These are phyloP conservation scores for Septoria linicola DNA, from an alignment of 2,329 filamentous ascomycete species.

Conservation along the genomic window DNA sequence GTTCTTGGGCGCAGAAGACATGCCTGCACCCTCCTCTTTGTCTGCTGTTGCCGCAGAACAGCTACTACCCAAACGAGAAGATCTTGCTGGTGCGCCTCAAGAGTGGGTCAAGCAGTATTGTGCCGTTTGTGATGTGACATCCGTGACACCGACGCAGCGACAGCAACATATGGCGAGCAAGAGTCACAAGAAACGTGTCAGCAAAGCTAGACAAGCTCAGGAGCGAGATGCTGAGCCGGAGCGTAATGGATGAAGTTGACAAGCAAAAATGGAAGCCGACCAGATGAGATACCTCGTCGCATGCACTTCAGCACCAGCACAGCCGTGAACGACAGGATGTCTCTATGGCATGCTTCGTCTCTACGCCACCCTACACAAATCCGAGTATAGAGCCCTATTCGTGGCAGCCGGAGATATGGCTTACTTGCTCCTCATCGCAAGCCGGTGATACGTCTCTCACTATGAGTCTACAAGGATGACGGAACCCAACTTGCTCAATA, in stretches of 20 bases:
- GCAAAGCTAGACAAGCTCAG: slow-evolving; percentile 8
- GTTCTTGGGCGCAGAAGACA: slow-evolving; percentile 60
- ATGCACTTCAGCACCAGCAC: too few species aligned
- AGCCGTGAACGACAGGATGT: too few species aligned
- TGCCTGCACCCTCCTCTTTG: slow-evolving; percentile 57
- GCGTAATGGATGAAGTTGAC: neutral
- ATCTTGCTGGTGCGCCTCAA: slow-evolving; percentile 45
- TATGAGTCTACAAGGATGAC: too few species aligned
- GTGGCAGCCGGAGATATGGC: too few species aligned
- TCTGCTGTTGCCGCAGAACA: slow-evolving; percentile 57
- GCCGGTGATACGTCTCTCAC: too few species aligned
- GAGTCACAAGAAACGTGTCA: slow-evolving; percentile 47
- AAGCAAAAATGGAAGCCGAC: neutral
- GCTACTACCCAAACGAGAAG: slow-evolving; percentile 56
- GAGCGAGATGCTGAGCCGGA: neutral
- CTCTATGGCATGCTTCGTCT: too few species aligned
- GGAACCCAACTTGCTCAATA: too few species aligned
- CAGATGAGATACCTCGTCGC: too few species aligned
- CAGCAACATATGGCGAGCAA: slow-evolving; percentile 55
- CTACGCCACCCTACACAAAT: too few species aligned
- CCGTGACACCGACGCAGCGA: slow-evolving; percentile 60
- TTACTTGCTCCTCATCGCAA: too few species aligned
- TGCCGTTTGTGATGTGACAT: slow-evolving; percentile 63
- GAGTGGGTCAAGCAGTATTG: slow-evolving; percentile 61
- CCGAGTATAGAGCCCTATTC: too few species aligned